phyloP scores from a whole-genome alignment of 352 stramenopile genomes.

The Albugo laibachii region DNA sequence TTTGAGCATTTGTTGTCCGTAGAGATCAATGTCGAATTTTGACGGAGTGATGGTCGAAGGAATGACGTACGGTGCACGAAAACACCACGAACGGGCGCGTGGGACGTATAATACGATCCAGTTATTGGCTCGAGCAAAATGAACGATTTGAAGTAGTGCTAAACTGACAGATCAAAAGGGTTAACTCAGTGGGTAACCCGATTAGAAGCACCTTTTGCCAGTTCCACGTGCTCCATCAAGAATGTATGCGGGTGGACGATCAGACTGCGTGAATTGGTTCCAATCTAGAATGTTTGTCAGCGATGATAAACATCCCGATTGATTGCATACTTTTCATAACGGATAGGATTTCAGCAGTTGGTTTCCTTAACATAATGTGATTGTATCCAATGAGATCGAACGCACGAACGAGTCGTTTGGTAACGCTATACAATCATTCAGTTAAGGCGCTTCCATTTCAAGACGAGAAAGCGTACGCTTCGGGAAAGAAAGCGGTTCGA shows the following conservation, averaged over 20 bases:
- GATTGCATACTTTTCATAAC: slow-evolving; percentile 29
- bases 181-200: background rate
- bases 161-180: slow-evolving; percentile 13
- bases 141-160: slow-evolving; percentile 72
- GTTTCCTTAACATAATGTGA: slow-evolving; percentile 73
- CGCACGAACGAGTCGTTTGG: slow-evolving; percentile 42
- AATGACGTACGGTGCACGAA: slow-evolving; percentile 71
- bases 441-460: background rate
- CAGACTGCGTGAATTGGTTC: slow-evolving; percentile 21
- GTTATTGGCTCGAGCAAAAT: slow-evolving; percentile 65
- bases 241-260: slow-evolving; percentile 23
- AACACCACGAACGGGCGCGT: slow-evolving; percentile 49
- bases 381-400: slow-evolving; percentile 70
- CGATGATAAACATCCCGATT: background rate
- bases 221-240: slow-evolving; percentile 67
- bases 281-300: slow-evolving; percentile 17
- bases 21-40: slow-evolving; percentile 78
- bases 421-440: background rate
- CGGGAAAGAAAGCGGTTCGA: slow-evolving; percentile 48
- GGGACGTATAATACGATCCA: slow-evolving; percentile 77
- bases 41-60: slow-evolving; percentile 47
- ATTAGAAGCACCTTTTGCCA: slow-evolving; percentile 29
- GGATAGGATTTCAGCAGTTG: slow-evolving; percentile 48
- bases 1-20: slow-evolving; percentile 54
- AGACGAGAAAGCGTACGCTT: slow-evolving; percentile 19